A percentile compares a stretch with the other conserved stretches of the same genome.
Evolutionary conservation across 306 rosid species (phyloP).

Genomic region (Citrullus mucosospermus): DNA sequence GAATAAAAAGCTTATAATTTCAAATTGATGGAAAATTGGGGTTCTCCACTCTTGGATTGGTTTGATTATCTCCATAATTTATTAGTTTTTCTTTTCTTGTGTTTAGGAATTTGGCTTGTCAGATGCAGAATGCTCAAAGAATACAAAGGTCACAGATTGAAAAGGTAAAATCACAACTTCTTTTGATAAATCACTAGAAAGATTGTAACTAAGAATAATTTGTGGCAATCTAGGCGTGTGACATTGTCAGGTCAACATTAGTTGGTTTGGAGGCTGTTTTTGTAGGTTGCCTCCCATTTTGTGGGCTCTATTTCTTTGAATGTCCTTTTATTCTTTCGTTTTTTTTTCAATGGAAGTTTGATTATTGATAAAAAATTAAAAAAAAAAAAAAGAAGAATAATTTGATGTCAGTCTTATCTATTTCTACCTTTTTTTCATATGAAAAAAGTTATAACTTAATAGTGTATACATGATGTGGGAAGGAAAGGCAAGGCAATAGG

Average conservation of each 20-base stretch:
- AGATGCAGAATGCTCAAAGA: constrained; percentile 32
- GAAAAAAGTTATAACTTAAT: too few relatives aligned
- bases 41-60: neutral
- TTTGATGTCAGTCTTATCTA: neutral
- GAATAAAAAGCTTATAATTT: neutral
- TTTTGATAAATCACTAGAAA: constrained; percentile 28
- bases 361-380: too few relatives aligned
- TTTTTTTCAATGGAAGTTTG: neutral
- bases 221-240: neutral
- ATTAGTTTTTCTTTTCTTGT: neutral
- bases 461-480: too few relatives aligned
- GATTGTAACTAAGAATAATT: constrained; percentile 7
- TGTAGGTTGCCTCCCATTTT: neutral
- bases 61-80: neutral
- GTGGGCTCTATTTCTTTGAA: neutral
- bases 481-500: too few relatives aligned
- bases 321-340: too few relatives aligned
- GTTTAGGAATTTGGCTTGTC: constrained; percentile 34
- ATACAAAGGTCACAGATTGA: constrained; percentile 42
- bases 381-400: neutral
- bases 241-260: neutral
- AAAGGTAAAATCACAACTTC: constrained; percentile 36
- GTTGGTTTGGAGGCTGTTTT: neutral
- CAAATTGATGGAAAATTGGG: neutral
- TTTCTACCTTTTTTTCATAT: neutral